Base-by-base conservation (phyloP, 768 basidiomycete genomes). In the Hericium coralloides region DNA sequence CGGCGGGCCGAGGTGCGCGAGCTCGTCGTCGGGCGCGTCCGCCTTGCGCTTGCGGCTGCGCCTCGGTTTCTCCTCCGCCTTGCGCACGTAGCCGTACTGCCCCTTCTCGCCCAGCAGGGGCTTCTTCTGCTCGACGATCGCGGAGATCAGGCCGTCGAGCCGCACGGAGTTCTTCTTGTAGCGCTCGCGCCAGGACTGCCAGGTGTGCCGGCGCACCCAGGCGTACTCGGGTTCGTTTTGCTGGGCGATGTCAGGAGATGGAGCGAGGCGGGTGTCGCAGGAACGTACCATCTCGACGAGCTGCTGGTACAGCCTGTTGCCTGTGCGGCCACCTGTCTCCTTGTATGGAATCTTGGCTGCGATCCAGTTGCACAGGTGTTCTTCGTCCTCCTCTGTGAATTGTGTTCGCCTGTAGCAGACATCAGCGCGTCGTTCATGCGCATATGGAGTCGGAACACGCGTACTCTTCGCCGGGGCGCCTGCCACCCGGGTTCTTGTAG, bases 131-230 rank as follows among this genome's bases (percentile, higher is more conserved):
- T 81, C 83, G 1, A 92, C 87, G 12, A 90, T 82, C 4, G 72
- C 72, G 1, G 80, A 69, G 53, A 92, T 91, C 55, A 80, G 69
- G 12, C 65, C 65, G 64, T 92, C 88, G 38, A 92, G 76, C 10
- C 88, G 81, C 7, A 71, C 66, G 0, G 87, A 73, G 59, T 92
- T 86, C 70, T 92, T 92, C 74, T 92, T 91, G 73, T 92, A 92
- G 26, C 90, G 77, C 65, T 92, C 89, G 25, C 90, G 80, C 89
- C 89, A 92, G 15, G 89, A 92, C 61, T 91, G 88, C 89, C 89
- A 92, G 2, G 89, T 90, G 66, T 92, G 89, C 15, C 89, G 83
- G 23, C 74, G 76, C 18, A 90, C 90, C 89, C 89, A 92, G 0
- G 79, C 74, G 63, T 82, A 90, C 60, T 88, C 87, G 2, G 87